Evolutionary conservation across 2,329 filamentous ascomycete species (phyloP).

Genomic region (Cordyceps cateniannulata): DNA sequence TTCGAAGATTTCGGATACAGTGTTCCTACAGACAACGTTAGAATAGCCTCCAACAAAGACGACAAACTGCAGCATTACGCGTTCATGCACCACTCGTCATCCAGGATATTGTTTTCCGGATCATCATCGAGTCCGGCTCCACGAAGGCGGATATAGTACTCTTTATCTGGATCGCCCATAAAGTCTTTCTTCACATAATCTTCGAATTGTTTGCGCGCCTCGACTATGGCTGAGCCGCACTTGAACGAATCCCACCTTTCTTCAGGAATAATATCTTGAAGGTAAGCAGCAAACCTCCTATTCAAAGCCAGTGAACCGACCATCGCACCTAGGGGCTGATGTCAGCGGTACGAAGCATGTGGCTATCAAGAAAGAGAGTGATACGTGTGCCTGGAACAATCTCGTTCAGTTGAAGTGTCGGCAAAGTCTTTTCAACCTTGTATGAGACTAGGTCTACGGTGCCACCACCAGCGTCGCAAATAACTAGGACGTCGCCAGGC

Average conservation of each 20-base stretch:
- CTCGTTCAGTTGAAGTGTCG: conserved; percentile 18
- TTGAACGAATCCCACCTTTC: conserved; percentile 12
- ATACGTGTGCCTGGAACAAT: conserved; percentile 20
- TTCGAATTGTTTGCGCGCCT: conserved; percentile 16
- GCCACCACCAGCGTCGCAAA: conserved; percentile 23
- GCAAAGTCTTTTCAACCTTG: conserved; percentile 18
- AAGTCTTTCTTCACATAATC: conserved; percentile 18
- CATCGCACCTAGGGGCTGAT: conserved; percentile 16
- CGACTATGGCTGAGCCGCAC: conserved; percentile 11
- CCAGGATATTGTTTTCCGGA: conserved; percentile 5
- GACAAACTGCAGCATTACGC: conserved; percentile 5
- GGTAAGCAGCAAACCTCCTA: conserved; percentile 15
- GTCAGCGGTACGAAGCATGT: not conserved
- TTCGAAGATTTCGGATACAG: conserved; percentile 15
- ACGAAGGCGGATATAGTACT: conserved; percentile 18
- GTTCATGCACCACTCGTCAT: conserved; percentile 17
- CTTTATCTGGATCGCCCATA: conserved; percentile 9
- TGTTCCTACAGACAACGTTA: not conserved
- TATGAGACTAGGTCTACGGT: conserved; percentile 28
- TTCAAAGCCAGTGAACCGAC: conserved; percentile 21
- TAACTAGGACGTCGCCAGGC: conserved; percentile 16
- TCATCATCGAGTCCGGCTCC: conserved; percentile 17
- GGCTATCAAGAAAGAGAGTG: not conserved
- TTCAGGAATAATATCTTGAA: conserved; percentile 16
- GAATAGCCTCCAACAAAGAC: not conserved